A percentile compares a stretch with the other conserved stretches of the same genome.
phyloP scores from a whole-genome alignment of 2,329 filamentous ascomycete species.

The Calonectria ilicicola region DNA sequence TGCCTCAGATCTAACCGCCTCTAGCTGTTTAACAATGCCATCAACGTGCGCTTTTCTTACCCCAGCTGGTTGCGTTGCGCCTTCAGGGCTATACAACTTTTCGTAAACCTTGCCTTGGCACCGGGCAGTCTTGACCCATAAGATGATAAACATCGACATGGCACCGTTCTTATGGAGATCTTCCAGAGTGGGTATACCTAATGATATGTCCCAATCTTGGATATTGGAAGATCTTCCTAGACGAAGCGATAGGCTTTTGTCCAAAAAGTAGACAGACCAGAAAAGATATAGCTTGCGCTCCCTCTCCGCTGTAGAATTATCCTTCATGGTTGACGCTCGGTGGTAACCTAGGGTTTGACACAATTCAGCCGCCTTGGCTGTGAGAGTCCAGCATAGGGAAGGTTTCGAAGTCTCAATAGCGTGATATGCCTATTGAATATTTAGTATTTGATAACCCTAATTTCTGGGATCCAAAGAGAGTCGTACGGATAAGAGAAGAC shows the following conservation, averaged over 20 bases:
- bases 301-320: conserved; percentile 28
- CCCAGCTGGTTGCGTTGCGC: conserved; percentile 49
- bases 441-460: neutral
- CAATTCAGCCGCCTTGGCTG: conserved; percentile 47
- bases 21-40: conserved; percentile 46
- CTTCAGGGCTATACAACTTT: conserved; percentile 61
- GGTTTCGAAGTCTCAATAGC: conserved; percentile 49
- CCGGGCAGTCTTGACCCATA: conserved; percentile 65
- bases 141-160: conserved; percentile 51
- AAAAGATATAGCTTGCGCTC: conserved; percentile 57
- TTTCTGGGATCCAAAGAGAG: neutral
- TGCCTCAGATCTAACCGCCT: conserved; percentile 39
- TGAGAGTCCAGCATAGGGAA: conserved; percentile 46
- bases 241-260: conserved; percentile 66
- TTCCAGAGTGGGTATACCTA: conserved; percentile 47
- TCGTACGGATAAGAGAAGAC: conserved; percentile 40
- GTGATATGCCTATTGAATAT: conserved; percentile 41
- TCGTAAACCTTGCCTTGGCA: conserved; percentile 69
- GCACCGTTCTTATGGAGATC: conserved; percentile 45
- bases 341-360: conserved; percentile 48
- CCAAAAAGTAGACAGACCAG: conserved; percentile 68
- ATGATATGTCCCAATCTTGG: conserved; percentile 68
- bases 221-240: conserved; percentile 65
- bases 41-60: conserved; percentile 49
- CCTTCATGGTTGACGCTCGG: conserved; percentile 40